Evolutionary conservation across 148 eudicot species (phyloP).

Genomic region (Drosera capensis): DNA sequence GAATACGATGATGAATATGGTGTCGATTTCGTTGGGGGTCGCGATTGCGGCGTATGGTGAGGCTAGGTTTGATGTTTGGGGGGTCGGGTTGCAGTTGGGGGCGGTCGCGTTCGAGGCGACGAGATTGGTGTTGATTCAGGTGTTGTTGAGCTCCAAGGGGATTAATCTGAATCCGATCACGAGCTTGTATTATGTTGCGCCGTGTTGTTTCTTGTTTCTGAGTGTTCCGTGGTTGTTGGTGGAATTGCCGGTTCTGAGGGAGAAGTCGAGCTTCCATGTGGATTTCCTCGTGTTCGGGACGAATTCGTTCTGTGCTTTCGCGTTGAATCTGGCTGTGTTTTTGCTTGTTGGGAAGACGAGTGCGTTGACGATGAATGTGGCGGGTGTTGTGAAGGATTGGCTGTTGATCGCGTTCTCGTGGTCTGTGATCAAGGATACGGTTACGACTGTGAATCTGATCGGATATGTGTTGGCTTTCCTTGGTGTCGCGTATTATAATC

Average conservation of each 20-base stretch:
- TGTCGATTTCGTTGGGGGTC: background rate
- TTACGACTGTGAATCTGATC: too few relatives aligned
- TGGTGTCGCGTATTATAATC: slow-evolving; percentile 28
- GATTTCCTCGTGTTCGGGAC: background rate
- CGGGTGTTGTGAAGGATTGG: background rate
- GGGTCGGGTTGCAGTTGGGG: background rate
- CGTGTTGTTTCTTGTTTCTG: background rate
- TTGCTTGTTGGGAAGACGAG: background rate
- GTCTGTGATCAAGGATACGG: too few relatives aligned
- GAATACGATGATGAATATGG: background rate
- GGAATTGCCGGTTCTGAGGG: background rate
- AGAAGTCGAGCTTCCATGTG: background rate
- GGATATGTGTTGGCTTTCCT: slow-evolving; percentile 12
- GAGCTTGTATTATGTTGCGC: background rate
- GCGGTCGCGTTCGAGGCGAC: background rate
- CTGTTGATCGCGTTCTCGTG: background rate
- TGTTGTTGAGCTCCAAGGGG: background rate
- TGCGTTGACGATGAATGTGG: background rate
- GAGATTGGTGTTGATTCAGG: background rate
- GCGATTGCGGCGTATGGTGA: too few relatives aligned
- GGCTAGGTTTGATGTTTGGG: background rate
- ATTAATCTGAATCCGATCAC: background rate
- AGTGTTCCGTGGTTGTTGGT: background rate
- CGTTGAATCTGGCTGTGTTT: background rate
- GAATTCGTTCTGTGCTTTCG: background rate